Evolutionary conservation across 2,329 filamentous ascomycete genomes (phyloP), one percentile per base, ranked within the genome.

Genomic region (Dactylellina drechsleri): DNA sequence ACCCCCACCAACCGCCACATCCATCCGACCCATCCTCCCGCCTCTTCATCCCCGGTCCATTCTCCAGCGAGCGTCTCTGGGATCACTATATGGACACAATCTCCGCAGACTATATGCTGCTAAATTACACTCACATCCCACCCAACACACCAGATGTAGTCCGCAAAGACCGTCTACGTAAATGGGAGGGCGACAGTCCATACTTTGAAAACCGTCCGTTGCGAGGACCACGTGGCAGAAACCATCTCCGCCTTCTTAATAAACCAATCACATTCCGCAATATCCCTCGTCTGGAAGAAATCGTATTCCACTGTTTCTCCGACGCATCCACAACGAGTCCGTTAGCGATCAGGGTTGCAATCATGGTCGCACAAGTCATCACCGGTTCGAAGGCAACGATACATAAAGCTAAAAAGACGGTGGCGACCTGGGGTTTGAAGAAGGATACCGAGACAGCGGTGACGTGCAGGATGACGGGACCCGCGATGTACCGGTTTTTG

Each of bases 131-230:
- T 66, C 95, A 99, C 84, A 88, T 85, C 61, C 91, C 92, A 0
- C 93, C 93, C 0, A 93, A 93, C 72, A 91, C 90, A 84, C 81
- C 85, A 81, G 82, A 85, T 10, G 83, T 86, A 16, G 78, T 85
- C 61, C 86, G 86, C 80, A 83, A 84, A 1, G 88, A 92, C 75
- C 89, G 92, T 77, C 84, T 98, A 79, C 88, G 95, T 68, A 84
- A 87, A 79, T 99, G 95, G 95, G 91, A 94, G 75, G 93, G 90
- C 79, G 91, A 90, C 61, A 96, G 92, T 6, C 95, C 94, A 1
- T 99, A 99, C 84, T 93, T 93, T 85, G 92, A 93, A 84, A 96
- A 96, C 83, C 87, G 95, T 79, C 91, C 92, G 3, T 87, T 92
- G 78, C 90, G 95, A 77, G 92, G 90, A 0, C 95, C 95, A 4